Percentiles rank a stretch among this genome's conserved stretches.
Conservation (phyloP, 805 yeast genomes). For the Teunomyces aglyptinius region DNA sequence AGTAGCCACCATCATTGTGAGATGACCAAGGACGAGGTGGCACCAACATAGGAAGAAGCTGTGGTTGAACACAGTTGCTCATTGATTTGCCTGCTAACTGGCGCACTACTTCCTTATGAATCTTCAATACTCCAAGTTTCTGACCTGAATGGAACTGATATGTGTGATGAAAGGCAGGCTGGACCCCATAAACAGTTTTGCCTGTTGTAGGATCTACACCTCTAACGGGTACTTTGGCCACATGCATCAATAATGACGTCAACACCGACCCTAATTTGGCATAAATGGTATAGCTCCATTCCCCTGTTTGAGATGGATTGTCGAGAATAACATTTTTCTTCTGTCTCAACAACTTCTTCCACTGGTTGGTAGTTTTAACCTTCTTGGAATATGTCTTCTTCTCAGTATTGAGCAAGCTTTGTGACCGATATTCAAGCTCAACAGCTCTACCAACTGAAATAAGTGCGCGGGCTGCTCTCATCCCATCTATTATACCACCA, state of each 20-base stretch:
- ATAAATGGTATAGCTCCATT: conserved; percentile 23
- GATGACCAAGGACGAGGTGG: conserved; percentile 87
- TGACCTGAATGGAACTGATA: conserved; percentile 79
- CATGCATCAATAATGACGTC: conserved; percentile 70
- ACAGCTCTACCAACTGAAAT: conserved; percentile 78
- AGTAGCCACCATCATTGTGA: conserved; percentile 83
- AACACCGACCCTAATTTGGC: conserved; percentile 81
- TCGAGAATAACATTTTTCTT: conserved; percentile 10
- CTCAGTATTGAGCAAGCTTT: conserved; percentile 58
- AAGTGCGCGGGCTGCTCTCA: conserved; percentile 81
- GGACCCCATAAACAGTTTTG: conserved; percentile 60
- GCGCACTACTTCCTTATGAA: conserved; percentile 67
- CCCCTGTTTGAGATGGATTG: conserved; percentile 11
- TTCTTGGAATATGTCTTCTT: conserved; percentile 44
- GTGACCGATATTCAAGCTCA: conserved; percentile 80
- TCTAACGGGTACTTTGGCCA: conserved; percentile 75
- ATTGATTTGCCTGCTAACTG: conserved; percentile 66
- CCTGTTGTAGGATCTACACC: conserved; percentile 83
- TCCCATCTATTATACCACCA: conserved; percentile 75
- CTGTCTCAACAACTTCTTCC: conserved; percentile 42
- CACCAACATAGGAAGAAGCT: conserved; percentile 86
- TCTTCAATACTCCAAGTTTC: conserved; percentile 74
- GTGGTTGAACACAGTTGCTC: conserved; percentile 74
- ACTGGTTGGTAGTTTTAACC: conserved; percentile 46
- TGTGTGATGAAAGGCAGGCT: conserved; percentile 89